phyloP scores from a whole-genome alignment of 2,329 filamentous ascomycete species.

The Scorias spongiosa region DNA sequence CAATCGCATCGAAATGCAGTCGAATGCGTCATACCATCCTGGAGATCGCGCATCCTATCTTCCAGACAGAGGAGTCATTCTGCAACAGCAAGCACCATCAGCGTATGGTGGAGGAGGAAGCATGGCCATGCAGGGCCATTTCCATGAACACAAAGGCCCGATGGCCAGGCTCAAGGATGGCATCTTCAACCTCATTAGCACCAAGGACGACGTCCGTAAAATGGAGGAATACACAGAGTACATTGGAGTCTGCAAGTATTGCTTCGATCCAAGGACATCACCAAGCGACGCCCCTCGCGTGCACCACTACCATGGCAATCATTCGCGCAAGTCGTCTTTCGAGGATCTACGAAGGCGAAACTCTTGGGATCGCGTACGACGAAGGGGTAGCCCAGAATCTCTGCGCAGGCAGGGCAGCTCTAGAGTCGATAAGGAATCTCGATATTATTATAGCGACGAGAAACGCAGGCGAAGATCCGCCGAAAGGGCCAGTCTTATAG shows the following conservation, averaged over 20 bases:
- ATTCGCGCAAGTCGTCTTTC: constrained; percentile 12
- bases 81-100: constrained; percentile 8
- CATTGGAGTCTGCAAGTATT: constrained; percentile 50
- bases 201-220: constrained; percentile 44
- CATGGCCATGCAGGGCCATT: constrained; percentile 1
- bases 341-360: constrained; percentile 15
- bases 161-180: constrained; percentile 45
- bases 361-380: constrained; percentile 10
- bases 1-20: constrained; percentile 1
- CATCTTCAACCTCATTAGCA: constrained; percentile 23
- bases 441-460: constrained; percentile 41
- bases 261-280: constrained; percentile 45
- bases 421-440: constrained; percentile 44
- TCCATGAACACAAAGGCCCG: constrained; percentile 40
- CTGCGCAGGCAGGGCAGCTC: constrained; percentile 14
- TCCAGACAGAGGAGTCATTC: constrained; percentile 3
- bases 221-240: constrained; percentile 55
- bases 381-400: constrained; percentile 19
- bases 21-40: neutral
- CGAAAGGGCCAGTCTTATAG: constrained; percentile 36
- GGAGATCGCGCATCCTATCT: constrained; percentile 4
- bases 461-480: constrained; percentile 26
- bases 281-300: constrained; percentile 43
- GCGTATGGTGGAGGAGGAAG: constrained; percentile 22
- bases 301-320: constrained; percentile 36